These are phyloP conservation scores for Telfairia occidentalis DNA, from an alignment of 331 rosid species.

Conservation along the genomic window DNA sequence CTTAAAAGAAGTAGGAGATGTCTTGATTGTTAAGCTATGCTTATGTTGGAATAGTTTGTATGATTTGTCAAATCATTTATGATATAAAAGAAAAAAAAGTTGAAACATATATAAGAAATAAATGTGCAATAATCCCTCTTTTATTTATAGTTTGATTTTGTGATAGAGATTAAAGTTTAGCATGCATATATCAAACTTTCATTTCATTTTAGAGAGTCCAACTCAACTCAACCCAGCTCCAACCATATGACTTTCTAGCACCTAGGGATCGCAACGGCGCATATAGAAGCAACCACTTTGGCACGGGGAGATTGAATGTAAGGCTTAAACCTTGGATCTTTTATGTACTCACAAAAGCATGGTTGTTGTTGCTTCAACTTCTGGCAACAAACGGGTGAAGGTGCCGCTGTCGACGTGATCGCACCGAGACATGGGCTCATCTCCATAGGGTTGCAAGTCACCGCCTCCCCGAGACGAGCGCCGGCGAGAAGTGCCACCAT, in stretches of 20 bases:
- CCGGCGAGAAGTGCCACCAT: slow-evolving; percentile 16
- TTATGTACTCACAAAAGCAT: slow-evolving; percentile 55
- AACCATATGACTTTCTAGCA: slow-evolving; percentile 15
- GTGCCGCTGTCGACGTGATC: slow-evolving; percentile 11
- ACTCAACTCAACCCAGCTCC: too few relatives aligned
- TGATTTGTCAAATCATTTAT: background rate
- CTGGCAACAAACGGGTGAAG: slow-evolving; percentile 32
- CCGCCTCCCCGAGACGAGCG: slow-evolving; percentile 32
- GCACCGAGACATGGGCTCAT: slow-evolving; percentile 39
- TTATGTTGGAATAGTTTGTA: too few relatives aligned
- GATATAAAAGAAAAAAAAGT: background rate
- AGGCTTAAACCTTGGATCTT: slow-evolving; percentile 31
- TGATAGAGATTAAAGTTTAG: background rate
- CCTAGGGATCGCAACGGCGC: slow-evolving; percentile 34
- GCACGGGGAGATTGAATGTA: slow-evolving; percentile 43
- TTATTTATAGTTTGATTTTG: background rate
- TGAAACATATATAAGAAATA: background rate
- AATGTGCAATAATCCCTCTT: background rate
- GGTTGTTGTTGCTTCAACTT: slow-evolving; percentile 50
- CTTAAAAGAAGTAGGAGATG: too few relatives aligned
- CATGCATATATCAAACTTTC: background rate
- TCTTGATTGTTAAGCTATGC: too few relatives aligned
- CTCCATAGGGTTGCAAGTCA: slow-evolving; percentile 21
- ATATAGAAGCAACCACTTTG: slow-evolving; percentile 24
- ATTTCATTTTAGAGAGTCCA: background rate